A percentile compares a stretch with the other conserved stretches of the same genome.
These are phyloP conservation scores for Vigna mungo DNA, from an alignment of 306 rosid species.

Conservation along the genomic window DNA sequence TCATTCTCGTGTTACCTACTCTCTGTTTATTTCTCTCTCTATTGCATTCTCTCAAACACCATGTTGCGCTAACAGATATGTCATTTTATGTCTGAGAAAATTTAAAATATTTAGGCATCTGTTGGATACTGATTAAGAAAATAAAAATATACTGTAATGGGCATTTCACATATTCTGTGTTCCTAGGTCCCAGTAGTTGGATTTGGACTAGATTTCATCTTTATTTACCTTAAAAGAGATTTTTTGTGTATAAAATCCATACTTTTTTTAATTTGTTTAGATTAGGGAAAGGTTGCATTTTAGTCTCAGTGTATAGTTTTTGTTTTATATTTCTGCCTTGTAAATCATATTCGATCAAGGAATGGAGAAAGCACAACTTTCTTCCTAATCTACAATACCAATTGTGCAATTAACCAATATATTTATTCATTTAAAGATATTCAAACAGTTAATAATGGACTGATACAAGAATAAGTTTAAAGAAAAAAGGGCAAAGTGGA, in stretches of 20 bases:
- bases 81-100: not conserved
- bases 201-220: not conserved
- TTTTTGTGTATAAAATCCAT: not conserved
- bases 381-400: not conserved
- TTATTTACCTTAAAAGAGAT: conserved; percentile 2
- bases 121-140: not conserved
- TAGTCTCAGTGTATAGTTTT: not conserved
- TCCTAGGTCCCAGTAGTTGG: not conserved
- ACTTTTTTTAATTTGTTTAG: not conserved
- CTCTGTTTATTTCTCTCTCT: too few species aligned
- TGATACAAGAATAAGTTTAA: too few species aligned
- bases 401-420: too few species aligned
- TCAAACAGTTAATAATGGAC: not conserved
- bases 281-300: too few species aligned
- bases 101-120: conserved; percentile 32
- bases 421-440: not conserved
- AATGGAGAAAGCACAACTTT: not conserved
- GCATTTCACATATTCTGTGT: not conserved
- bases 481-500: too few species aligned
- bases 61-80: too few species aligned
- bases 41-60: too few species aligned
- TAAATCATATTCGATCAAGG: not conserved
- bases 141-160: not conserved
- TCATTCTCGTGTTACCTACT: too few species aligned
- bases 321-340: not conserved